Base-by-base conservation (phyloP, 2,329 filamentous ascomycete species). In the Myriosclerotinia scirpicola region DNA sequence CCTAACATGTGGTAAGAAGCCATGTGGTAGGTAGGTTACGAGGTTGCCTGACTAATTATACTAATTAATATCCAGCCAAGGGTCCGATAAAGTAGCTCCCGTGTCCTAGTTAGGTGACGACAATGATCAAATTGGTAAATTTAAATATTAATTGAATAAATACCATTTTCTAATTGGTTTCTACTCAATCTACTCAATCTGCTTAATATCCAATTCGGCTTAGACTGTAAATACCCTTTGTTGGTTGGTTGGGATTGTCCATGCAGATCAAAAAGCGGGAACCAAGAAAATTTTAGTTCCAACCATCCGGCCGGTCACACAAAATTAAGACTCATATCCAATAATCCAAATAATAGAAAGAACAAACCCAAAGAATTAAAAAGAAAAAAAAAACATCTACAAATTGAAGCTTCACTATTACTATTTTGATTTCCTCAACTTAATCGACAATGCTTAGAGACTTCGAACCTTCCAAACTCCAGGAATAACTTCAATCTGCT, bases 401-500 rank as follows among this genome's bases (percentile, higher is more conserved):
- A 50, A 50, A 50, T 40, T 26, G 1, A n/a, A 48, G 38, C 12
- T 3, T 40, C 20, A 38, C 30, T 7, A 46, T n/a, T 52, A 17
- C 36, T 9, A 65, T 65, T 65, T 61, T 65, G 64, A 65, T 61
- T 53, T 61, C 64, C 46, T 36, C 36, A 65, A 60, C 54, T 46
- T 65, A 52, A 61, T 69, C 63, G 68, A 74, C 70, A 60, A 74
- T 74, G 72, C 70, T 74, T 61, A 70, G 72, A 69, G 72, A 72
- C 58, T 74, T 74, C 63, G 72, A 74, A 69, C 72, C 72, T 46
- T 70, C 68, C 22, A 74, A 74, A 65, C 67, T 73, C 17, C 72
- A 74, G 67, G 68, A 67, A 38, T 74, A 72, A 72, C 26, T 50
- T 62, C 59, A 54, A 55, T 62, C 53, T 64, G 64, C 54, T 22